Conservation (phyloP, 2,329 filamentous ascomycete species). For the Xylaria sp. region DNA sequence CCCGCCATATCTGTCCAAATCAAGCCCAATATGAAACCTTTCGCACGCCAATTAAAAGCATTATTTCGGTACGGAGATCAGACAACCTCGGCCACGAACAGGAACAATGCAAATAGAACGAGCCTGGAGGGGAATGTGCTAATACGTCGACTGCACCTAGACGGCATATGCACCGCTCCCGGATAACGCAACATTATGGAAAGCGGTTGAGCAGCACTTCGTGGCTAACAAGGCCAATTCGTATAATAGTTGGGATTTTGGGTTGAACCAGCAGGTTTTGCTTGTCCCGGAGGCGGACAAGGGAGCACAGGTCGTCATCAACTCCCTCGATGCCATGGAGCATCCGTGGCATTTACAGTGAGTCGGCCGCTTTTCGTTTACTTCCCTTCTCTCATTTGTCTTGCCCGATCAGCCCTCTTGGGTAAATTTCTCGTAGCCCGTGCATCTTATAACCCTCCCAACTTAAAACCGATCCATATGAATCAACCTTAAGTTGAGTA, state of each 20-base stretch:
- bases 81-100: background rate
- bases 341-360: slow-evolving; percentile 56
- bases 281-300: slow-evolving; percentile 49
- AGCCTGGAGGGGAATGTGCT: background rate
- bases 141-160: slow-evolving; percentile 35
- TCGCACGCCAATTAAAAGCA: too few species aligned
- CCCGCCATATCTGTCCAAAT: background rate
- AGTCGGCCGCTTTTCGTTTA: slow-evolving; percentile 20
- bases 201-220: slow-evolving; percentile 49
- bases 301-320: slow-evolving; percentile 53
- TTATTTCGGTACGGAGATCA: too few species aligned
- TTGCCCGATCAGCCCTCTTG: background rate
- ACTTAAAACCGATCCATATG: background rate
- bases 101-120: background rate
- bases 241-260: slow-evolving; percentile 53
- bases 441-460: too few species aligned
- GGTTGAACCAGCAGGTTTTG: slow-evolving; percentile 52
- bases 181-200: slow-evolving; percentile 52
- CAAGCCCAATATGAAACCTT: background rate
- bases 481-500: background rate
- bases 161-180: slow-evolving; percentile 50
- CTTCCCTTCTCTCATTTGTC: background rate
- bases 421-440: background rate
- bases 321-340: slow-evolving; percentile 54
- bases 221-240: slow-evolving; percentile 44